Evolutionary conservation across 106 monocot species (phyloP).

Genomic region (Allium cepa): DNA sequence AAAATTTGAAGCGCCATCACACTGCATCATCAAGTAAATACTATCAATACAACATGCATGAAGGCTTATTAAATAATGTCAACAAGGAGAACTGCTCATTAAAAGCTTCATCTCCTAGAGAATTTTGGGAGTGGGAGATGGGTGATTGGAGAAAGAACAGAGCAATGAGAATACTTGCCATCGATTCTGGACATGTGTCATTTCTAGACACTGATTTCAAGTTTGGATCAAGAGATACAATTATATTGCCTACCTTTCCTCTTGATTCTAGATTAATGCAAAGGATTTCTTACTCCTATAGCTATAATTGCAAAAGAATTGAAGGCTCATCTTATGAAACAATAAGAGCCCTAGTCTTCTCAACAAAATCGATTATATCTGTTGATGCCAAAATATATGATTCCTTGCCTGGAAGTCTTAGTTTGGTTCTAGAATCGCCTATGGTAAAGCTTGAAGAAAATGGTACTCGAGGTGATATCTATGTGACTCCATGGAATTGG

Average conservation of each 20-base stretch:
- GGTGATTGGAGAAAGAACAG: constrained; percentile 93
- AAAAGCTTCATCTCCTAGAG: constrained; percentile 24
- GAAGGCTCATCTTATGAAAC: constrained; percentile 39
- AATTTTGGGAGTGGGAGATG: constrained; percentile 99
- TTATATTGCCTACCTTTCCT: constrained; percentile 85
- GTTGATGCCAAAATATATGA: constrained; percentile 83
- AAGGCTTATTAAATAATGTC: constrained; percentile 12
- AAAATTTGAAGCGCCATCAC: constrained; percentile 84
- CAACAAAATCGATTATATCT: constrained; percentile 32
- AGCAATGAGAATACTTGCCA: constrained; percentile 65
- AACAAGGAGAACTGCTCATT: constrained; percentile 33
- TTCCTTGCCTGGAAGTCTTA: constrained; percentile 44
- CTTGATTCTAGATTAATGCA: constrained; percentile 91
- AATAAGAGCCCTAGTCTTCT: constrained; percentile 79
- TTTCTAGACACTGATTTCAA: constrained; percentile 64
- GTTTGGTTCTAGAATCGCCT: constrained; percentile 51
- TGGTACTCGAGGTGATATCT: constrained; percentile 60
- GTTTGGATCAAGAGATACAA: constrained; percentile 45
- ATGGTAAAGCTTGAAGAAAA: constrained; percentile 58
- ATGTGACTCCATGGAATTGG: constrained; percentile 80
- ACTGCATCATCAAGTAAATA: constrained; percentile 23
- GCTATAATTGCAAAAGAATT: constrained; percentile 47
- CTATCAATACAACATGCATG: constrained; percentile 66
- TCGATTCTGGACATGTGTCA: constrained; percentile 87
- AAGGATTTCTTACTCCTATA: constrained; percentile 37